phyloP scores from a whole-genome alignment of 2,329 filamentous ascomycete species.

The Ceratocystiopsis brevicomis region DNA sequence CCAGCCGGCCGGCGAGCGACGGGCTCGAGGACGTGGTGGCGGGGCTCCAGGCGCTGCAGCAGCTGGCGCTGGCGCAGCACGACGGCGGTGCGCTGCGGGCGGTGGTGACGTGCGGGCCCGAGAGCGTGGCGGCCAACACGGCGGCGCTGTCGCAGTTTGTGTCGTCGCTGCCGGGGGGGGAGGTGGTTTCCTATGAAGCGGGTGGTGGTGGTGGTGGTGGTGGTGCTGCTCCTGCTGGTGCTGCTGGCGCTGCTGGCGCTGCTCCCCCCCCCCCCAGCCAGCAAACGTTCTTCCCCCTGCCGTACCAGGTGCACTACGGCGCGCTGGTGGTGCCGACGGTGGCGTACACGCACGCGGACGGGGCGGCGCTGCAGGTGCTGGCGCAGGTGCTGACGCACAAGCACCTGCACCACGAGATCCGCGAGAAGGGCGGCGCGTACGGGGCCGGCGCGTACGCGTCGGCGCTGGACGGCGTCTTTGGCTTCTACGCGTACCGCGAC shows the following conservation, averaged over 20 bases:
- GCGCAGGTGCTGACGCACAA: conserved; percentile 90
- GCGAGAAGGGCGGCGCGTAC: conserved; percentile 93
- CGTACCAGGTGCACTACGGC: conserved; percentile 95
- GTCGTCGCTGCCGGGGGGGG: conserved; percentile 30
- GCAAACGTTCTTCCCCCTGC: conserved; percentile 85
- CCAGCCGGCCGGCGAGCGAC: conserved; percentile 48
- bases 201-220: no score
- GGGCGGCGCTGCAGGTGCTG: conserved; percentile 71
- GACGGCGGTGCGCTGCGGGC: conserved; percentile 47
- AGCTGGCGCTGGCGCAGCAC: conserved; percentile 42
- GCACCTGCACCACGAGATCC: conserved; percentile 89
- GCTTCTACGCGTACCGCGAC: conserved; percentile 92
- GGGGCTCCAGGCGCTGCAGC: conserved; percentile 74
- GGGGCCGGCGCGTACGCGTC: conserved; percentile 76
- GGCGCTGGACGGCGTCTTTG: conserved; percentile 67
- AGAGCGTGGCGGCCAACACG: conserved; percentile 53
- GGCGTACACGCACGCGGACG: conserved; percentile 57
- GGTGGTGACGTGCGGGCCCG: conserved; percentile 68
- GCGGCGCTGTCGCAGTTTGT: conserved; percentile 54
- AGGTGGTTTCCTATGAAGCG: no score
- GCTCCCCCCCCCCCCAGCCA: no score
- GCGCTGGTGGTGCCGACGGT: conserved; percentile 65
- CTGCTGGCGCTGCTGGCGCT: no score
- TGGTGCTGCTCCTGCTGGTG: no score
- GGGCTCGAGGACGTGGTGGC: conserved; percentile 55